phyloP scores from a whole-genome alignment of 139 green algal genomes.

The Gonium pectorale region DNA sequence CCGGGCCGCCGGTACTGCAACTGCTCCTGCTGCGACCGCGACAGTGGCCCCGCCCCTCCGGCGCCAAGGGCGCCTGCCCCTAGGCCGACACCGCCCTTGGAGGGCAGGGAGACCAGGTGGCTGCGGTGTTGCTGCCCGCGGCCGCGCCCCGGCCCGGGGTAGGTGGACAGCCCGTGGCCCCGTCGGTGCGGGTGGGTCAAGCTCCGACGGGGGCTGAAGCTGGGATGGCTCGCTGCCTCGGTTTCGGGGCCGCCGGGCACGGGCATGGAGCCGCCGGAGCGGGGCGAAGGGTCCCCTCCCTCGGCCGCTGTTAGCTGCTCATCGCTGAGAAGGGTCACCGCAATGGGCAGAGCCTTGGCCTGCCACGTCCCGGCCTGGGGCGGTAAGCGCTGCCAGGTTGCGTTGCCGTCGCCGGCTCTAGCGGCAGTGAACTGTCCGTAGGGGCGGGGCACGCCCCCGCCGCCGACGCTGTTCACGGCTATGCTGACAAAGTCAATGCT shows the following conservation, averaged over 20 bases:
- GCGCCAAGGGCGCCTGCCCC: no score
- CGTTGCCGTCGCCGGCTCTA: slow-evolving; percentile 26
- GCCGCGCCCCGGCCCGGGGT: neutral
- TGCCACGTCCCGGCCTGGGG: slow-evolving; percentile 29
- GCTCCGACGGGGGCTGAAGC: neutral
- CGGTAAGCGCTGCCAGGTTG: slow-evolving; percentile 14
- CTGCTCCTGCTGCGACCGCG: neutral
- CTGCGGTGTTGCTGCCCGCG: no score
- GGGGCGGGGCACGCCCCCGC: slow-evolving; percentile 30
- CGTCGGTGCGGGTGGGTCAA: neutral
- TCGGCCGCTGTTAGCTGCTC: neutral
- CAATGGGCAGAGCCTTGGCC: slow-evolving; percentile 28
- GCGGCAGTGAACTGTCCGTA: slow-evolving; percentile 35
- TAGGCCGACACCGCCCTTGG: no score
- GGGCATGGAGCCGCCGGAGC: no score
- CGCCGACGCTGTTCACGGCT: slow-evolving; percentile 18
- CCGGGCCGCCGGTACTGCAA: slow-evolving; percentile 13
- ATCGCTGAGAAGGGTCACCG: slow-evolving; percentile 16
- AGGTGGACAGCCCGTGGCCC: neutral
- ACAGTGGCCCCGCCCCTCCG: neutral
- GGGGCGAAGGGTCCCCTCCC: no score
- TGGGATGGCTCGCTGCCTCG: no score
- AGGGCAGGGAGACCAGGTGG: no score
- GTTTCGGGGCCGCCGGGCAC: no score
- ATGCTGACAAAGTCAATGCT: slow-evolving; percentile 26